Base-by-base conservation (phyloP, 2,329 filamentous ascomycete genomes). In the Diaporthe citri region DNA sequence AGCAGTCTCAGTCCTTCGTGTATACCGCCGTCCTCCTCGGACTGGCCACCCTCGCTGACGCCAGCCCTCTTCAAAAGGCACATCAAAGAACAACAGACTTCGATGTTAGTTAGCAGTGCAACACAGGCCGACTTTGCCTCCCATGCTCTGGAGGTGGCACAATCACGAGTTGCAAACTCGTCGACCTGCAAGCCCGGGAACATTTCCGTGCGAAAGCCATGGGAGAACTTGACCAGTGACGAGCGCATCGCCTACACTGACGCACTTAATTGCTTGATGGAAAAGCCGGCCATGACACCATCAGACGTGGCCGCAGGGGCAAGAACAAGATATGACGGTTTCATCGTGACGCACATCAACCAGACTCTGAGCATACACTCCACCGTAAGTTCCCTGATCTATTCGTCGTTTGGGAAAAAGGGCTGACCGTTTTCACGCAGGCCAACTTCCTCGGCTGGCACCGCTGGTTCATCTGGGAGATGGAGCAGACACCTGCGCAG, bases 341-440 rank as follows among this genome's bases (percentile, higher is more conserved):
- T 86, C 48, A 82, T 88, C 8, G 86, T 84, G 4, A 82, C 84
- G 0, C 88, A 90, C 74, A 85, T 90, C 74, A 86, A 87, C 71
- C 83, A 87, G 76, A 88, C 88, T 1, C 74, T 82, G n/a, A 74
- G 64, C 2, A 88, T 89, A 34, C 62, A 67, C 13, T 51, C 88
- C 3, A 67, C 62, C 39, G 62, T 39, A 52, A 25, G 28, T 12
- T n/a, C n/a, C n/a, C n/a, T n/a, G n/a, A n/a, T n/a, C n/a, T n/a
- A n/a, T n/a, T n/a, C n/a, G n/a, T n/a, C n/a, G n/a, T n/a, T n/a
- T n/a, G n/a, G n/a, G n/a, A n/a, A n/a, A n/a, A n/a, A n/a, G n/a
- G n/a, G n/a, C n/a, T n/a, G n/a, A n/a, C n/a, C n/a, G n/a, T n/a
- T n/a, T n/a, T n/a, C 74, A 79, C 52, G 72, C 66, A 28, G 75